A percentile compares a stretch with the other conserved stretches of the same genome.
phyloP scores from a whole-genome alignment of 768 basidiomycete genomes.

The Hypsizygus marmoreus region DNA sequence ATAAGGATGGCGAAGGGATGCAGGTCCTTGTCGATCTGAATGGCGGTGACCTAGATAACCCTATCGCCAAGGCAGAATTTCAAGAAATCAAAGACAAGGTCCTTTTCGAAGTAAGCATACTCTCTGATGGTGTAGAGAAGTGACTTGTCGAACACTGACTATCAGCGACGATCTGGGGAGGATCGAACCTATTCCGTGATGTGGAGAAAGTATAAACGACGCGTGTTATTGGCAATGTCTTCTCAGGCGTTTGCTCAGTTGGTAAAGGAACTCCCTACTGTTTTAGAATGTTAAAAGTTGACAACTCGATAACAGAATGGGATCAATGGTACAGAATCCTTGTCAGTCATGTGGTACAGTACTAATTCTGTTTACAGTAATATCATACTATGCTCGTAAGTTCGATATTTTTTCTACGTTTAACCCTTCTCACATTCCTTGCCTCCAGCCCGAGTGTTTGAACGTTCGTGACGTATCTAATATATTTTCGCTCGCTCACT shows the following conservation, averaged over 20 bases:
- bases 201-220: slow-evolving; percentile 85
- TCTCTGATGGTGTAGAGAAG: neutral
- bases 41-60: slow-evolving; percentile 73
- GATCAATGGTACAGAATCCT: slow-evolving; percentile 70
- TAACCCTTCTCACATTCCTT: neutral
- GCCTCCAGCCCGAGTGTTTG: slow-evolving; percentile 78
- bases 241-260: slow-evolving; percentile 55
- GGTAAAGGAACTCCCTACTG: slow-evolving; percentile 9
- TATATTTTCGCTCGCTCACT: slow-evolving; percentile 8
- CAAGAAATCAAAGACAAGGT: slow-evolving; percentile 86
- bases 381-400: slow-evolving; percentile 93
- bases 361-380: slow-evolving; percentile 49
- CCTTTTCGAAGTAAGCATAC: slow-evolving; percentile 56
- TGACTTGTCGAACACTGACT: neutral
- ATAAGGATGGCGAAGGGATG: slow-evolving; percentile 82
- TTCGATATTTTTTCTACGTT: slow-evolving; percentile 13
- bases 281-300: neutral
- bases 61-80: slow-evolving; percentile 75
- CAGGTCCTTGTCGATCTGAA: slow-evolving; percentile 86
- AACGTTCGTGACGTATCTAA: slow-evolving; percentile 51
- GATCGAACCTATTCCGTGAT: slow-evolving; percentile 74
- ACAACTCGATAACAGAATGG: slow-evolving; percentile 63
- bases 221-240: slow-evolving; percentile 93
- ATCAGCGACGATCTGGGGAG: slow-evolving; percentile 75
- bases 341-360: neutral